phyloP scores from a whole-genome alignment of 225 moss, liverwort and hornwort species.

The Physcomitrium patens region DNA sequence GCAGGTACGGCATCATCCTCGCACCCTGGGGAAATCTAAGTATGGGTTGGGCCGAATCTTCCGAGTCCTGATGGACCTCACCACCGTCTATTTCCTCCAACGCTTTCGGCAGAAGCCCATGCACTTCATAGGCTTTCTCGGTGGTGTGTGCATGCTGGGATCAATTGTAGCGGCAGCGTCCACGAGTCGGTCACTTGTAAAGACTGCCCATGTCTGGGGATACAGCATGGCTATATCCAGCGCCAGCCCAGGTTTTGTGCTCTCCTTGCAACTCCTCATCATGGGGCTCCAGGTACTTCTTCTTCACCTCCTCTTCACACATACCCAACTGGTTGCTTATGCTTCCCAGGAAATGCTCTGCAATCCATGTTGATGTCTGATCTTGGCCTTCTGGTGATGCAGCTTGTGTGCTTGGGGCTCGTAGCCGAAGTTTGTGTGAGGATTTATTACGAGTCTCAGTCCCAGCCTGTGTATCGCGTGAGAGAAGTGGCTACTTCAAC shows the following conservation, averaged over 20 bases:
- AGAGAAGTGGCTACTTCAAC: slow-evolving; percentile 52
- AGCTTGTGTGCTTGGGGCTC: slow-evolving; percentile 60
- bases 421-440: slow-evolving; percentile 59
- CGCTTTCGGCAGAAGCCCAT: slow-evolving; percentile 60
- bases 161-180: slow-evolving; percentile 34
- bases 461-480: slow-evolving; percentile 49
- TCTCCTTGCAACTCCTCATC: slow-evolving; percentile 55
- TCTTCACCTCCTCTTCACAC: not conserved
- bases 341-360: no score
- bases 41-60: slow-evolving; percentile 48
- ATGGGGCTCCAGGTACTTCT: slow-evolving; percentile 54
- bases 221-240: slow-evolving; percentile 50
- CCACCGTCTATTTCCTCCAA: slow-evolving; percentile 47
- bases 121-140: slow-evolving; percentile 57
- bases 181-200: slow-evolving; percentile 40
- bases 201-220: slow-evolving; percentile 49
- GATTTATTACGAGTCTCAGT: slow-evolving; percentile 45
- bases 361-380: not conserved
- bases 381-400: slow-evolving; percentile 29
- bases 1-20: slow-evolving; percentile 55
- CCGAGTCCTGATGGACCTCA: slow-evolving; percentile 51
- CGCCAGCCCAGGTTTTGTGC: slow-evolving; percentile 43
- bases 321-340: no score
- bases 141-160: slow-evolving; percentile 51
- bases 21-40: slow-evolving; percentile 52